Evolutionary conservation across 257 asterid genomes (phyloP).

Genomic region (Echium plantagineum): DNA sequence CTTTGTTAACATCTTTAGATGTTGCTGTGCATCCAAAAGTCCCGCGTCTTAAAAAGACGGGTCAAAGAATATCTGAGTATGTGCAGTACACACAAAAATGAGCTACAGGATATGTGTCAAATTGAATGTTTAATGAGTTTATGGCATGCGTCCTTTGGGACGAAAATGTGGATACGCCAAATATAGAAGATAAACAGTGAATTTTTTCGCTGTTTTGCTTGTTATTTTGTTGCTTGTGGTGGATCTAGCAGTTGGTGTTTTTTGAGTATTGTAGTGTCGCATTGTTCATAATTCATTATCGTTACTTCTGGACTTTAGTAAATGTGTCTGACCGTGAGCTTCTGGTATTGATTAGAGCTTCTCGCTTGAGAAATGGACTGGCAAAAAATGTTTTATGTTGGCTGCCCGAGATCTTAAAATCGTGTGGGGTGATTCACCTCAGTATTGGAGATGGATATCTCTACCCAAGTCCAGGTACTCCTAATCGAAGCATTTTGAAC

Average conservation of each 20-base stretch:
- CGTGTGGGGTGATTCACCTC: conserved; percentile 44
- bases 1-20: no score
- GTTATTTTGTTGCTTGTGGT: neutral
- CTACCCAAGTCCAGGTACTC: conserved; percentile 54
- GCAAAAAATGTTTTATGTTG: conserved; percentile 67
- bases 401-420: conserved; percentile 54
- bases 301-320: neutral
- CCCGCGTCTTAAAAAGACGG: no score
- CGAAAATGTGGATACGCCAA: no score
- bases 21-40: no score
- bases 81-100: no score
- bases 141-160: no score
- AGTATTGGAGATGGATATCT: conserved; percentile 52
- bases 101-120: no score
- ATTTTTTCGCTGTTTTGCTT: neutral
- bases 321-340: conserved; percentile 14
- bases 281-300: neutral
- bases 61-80: no score
- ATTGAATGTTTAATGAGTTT: no score
- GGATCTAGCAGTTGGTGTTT: neutral
- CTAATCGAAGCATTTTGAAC: neutral
- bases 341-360: conserved; percentile 43
- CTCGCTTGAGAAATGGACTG: conserved; percentile 48
- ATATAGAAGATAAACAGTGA: no score
- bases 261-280: neutral